A percentile compares a stretch with the other conserved stretches of the same genome.
These are phyloP conservation scores for Tephrocybe sp. DNA, from an alignment of 768 basidiomycete species.

Conservation along the genomic window DNA sequence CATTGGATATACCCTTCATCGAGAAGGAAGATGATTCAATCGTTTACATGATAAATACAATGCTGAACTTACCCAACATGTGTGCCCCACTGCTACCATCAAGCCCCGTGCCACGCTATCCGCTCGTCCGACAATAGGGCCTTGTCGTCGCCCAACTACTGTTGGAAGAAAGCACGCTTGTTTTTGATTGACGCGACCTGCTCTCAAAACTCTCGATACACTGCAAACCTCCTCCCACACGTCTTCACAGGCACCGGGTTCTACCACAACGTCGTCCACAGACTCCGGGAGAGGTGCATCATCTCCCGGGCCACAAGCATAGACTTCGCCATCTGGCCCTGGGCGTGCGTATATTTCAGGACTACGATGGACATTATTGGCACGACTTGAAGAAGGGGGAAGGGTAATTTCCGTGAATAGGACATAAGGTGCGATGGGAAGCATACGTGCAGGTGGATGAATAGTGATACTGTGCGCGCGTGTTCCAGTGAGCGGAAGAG, in stretches of 20 bases:
- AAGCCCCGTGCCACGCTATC: slow-evolving; percentile 56
- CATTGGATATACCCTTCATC: slow-evolving; percentile 72
- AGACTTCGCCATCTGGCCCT: slow-evolving; percentile 66
- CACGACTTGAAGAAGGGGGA: slow-evolving; percentile 7
- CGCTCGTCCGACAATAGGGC: slow-evolving; percentile 74
- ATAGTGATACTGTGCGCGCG: slow-evolving; percentile 78
- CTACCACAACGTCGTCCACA: slow-evolving; percentile 72
- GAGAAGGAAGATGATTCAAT: background rate
- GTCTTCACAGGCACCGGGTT: slow-evolving; percentile 52
- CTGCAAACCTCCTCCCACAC: slow-evolving; percentile 57
- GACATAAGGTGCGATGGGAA: slow-evolving; percentile 68
- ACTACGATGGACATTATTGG: slow-evolving; percentile 30
- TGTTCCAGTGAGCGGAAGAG: slow-evolving; percentile 58
- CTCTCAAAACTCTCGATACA: slow-evolving; percentile 57
- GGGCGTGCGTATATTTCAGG: slow-evolving; percentile 78
- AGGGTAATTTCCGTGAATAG: slow-evolving; percentile 76
- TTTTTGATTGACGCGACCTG: slow-evolving; percentile 49
- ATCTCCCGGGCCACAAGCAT: slow-evolving; percentile 82
- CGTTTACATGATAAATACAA: background rate
- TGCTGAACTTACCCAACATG: slow-evolving; percentile 62
- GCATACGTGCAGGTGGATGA: slow-evolving; percentile 40
- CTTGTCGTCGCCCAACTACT: slow-evolving; percentile 47
- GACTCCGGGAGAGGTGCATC: slow-evolving; percentile 63
- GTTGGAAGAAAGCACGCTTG: slow-evolving; percentile 81
- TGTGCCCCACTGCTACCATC: slow-evolving; percentile 76